phyloP scores from a whole-genome alignment of 139 green algal species.

The Chlorella sp. region DNA sequence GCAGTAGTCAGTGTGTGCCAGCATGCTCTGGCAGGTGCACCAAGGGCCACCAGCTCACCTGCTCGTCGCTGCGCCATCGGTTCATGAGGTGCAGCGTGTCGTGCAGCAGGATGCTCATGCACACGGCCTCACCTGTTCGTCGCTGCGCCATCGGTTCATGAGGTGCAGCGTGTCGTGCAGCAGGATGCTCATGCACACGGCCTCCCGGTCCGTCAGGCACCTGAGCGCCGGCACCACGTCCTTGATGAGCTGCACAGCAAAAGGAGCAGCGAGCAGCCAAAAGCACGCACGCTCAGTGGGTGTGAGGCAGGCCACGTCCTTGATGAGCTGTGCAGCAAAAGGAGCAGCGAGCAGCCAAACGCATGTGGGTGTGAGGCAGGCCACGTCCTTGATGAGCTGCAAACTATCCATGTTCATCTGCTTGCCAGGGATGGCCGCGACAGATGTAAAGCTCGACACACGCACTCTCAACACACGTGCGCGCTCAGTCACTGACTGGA shows the following conservation, averaged over 20 bases:
- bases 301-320: no score
- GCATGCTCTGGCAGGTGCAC: no score
- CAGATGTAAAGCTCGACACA: no score
- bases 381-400: no score
- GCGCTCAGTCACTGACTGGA: no score
- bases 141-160: conserved; percentile 40
- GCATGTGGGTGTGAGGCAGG: no score
- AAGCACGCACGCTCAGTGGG: neutral
- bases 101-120: no score
- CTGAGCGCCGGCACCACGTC: conserved; percentile 35
- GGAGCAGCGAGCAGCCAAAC: conserved; percentile 1
- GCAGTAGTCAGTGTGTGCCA: no score
- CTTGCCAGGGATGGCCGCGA: no score
- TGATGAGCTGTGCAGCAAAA: neutral
- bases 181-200: conserved; percentile 57
- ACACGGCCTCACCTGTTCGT: conserved; percentile 27
- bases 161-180: conserved; percentile 39
- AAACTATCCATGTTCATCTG: no score
- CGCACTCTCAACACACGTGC: no score
- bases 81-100: conserved; percentile 42
- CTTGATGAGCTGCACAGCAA: neutral
- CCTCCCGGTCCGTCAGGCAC: conserved; percentile 53
- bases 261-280: neutral
- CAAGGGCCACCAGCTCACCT: no score
- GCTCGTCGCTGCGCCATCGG: conserved; percentile 32